phyloP scores from a whole-genome alignment of 805 yeast species.

The Pichia eremophila region DNA sequence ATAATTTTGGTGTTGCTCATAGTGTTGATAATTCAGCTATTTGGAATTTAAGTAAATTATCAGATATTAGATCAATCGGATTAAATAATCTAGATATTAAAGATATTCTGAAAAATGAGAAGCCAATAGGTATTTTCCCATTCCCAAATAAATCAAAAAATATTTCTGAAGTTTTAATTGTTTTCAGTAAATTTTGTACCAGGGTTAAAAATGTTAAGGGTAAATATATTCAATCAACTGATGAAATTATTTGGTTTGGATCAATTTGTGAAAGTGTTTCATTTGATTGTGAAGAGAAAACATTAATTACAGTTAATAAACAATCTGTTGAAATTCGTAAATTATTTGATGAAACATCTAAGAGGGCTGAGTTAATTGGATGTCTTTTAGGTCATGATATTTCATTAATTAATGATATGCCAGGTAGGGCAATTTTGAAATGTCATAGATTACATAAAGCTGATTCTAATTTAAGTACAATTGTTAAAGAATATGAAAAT shows the following conservation, averaged over 20 bases:
- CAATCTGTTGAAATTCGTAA: slow-evolving; percentile 22
- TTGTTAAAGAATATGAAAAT: not conserved
- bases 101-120: slow-evolving; percentile 17
- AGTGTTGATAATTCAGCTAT: slow-evolving; percentile 19
- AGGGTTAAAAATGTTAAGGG: slow-evolving; percentile 19
- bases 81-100: slow-evolving; percentile 20
- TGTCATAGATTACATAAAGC: slow-evolving; percentile 9
- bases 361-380: slow-evolving; percentile 15
- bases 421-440: slow-evolving; percentile 22
- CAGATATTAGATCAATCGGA: slow-evolving; percentile 20
- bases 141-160: slow-evolving; percentile 10
- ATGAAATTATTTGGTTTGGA: slow-evolving; percentile 21
- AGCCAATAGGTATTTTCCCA: slow-evolving; percentile 23
- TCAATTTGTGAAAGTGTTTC: slow-evolving; percentile 20
- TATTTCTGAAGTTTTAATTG: slow-evolving; percentile 22
- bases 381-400: slow-evolving; percentile 20
- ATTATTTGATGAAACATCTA: slow-evolving; percentile 14
- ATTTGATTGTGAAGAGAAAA: slow-evolving; percentile 20
- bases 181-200: slow-evolving; percentile 21
- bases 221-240: slow-evolving; percentile 17
- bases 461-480: not conserved
- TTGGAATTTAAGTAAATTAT: slow-evolving; percentile 22
- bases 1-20: slow-evolving; percentile 23
- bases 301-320: slow-evolving; percentile 16
- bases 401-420: slow-evolving; percentile 17